These are phyloP conservation scores for Amylocarpus encephaloides DNA, from an alignment of 2,329 filamentous ascomycete genomes.

Conservation along the genomic window DNA sequence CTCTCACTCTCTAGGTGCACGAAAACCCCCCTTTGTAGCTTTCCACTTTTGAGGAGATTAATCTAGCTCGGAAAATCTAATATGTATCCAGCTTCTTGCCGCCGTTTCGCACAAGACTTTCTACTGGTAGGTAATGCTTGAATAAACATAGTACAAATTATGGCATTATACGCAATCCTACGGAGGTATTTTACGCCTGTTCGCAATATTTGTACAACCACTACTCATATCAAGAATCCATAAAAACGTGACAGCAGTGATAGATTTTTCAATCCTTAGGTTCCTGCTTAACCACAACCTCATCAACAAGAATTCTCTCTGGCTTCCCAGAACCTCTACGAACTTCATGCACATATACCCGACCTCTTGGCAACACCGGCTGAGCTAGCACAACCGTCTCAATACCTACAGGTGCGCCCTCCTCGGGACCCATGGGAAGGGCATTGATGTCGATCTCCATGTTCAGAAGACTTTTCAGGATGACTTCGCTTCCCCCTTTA, in stretches of 20 bases:
- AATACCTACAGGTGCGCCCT: constrained; percentile 60
- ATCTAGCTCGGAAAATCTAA: no score
- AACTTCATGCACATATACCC: constrained; percentile 21
- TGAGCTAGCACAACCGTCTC: constrained; percentile 76
- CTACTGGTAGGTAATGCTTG: no score
- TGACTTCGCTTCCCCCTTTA: constrained; percentile 78
- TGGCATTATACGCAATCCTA: no score
- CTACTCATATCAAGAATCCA: not conserved
- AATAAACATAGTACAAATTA: no score
- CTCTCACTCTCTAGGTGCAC: no score
- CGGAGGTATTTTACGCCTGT: no score
- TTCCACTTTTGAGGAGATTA: no score
- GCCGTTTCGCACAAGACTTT: no score
- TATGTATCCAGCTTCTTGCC: no score
- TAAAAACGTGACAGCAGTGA: not conserved
- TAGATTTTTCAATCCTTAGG: not conserved
- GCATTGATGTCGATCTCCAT: constrained; percentile 73
- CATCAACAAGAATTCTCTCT: constrained; percentile 24
- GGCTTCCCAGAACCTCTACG: constrained; percentile 25
- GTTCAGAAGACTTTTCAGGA: constrained; percentile 69
- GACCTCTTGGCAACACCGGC: constrained; percentile 43
- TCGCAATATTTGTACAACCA: not conserved
- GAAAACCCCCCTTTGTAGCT: no score
- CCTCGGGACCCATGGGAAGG: constrained; percentile 80
- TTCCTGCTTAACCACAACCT: constrained; percentile 29